Conservation (phyloP, 2,329 filamentous ascomycete genomes). For the Pseudogymnoascus sp. region DNA sequence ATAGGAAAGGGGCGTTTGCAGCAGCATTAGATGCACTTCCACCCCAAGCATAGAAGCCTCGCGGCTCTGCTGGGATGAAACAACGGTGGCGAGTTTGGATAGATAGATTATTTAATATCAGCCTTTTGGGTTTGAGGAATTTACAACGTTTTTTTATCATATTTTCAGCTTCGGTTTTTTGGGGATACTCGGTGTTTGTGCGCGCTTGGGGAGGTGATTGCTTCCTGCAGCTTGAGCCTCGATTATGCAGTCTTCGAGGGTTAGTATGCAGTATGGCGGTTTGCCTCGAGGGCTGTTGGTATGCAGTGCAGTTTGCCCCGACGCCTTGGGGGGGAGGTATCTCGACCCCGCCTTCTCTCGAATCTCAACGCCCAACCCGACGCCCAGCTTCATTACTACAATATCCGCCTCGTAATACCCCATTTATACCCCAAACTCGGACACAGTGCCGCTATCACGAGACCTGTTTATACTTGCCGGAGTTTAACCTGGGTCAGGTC, state of each 20-base stretch:
- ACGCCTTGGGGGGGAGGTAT: background rate
- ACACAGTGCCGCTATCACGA: background rate
- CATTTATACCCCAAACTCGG: background rate
- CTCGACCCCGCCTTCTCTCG: background rate
- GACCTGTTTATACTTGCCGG: background rate
- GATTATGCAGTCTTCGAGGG: background rate
- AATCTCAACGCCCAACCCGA: background rate
- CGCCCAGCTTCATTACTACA: background rate
- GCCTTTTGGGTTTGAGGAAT: background rate
- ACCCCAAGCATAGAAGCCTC: background rate
- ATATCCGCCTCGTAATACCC: background rate
- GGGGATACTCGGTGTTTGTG: background rate
- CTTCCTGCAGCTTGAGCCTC: background rate
- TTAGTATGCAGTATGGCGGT: no score
- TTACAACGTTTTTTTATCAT: background rate
- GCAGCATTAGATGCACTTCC: constrained; percentile 4
- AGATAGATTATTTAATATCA: background rate
- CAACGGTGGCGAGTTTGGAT: background rate
- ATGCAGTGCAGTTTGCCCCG: background rate
- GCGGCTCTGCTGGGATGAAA: constrained; percentile 2
- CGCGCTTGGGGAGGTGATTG: background rate
- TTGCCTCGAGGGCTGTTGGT: no score
- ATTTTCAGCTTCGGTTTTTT: no score
- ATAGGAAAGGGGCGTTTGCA: background rate
- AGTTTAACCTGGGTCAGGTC: background rate